A percentile compares a stretch with the other conserved stretches of the same genome.
phyloP scores from a whole-genome alignment of 202 grass and related monocot species.

The Brachypodium distachyon region DNA sequence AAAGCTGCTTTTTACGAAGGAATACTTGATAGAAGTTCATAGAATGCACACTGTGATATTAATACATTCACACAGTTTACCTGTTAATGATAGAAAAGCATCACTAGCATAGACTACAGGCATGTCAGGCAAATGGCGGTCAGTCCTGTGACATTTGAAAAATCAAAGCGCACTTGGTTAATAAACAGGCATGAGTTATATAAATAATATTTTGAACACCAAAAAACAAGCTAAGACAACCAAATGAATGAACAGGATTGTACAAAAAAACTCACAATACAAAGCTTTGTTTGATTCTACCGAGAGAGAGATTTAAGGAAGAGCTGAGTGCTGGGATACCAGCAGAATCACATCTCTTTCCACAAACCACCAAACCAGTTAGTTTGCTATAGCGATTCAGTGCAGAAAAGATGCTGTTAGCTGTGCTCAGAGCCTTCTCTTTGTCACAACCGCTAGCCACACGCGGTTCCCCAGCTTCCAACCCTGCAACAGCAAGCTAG shows the following conservation, averaged over 20 bases:
- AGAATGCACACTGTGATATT: not conserved
- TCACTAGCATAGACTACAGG: slow-evolving; percentile 91
- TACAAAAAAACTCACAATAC: slow-evolving; percentile 89
- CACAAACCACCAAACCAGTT: slow-evolving; percentile 65
- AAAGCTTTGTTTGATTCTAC: slow-evolving; percentile 99
- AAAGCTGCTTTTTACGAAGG: no score
- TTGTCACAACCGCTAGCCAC: slow-evolving; percentile 56
- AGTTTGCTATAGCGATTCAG: slow-evolving; percentile 72
- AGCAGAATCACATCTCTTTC: slow-evolving; percentile 48
- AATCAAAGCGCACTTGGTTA: slow-evolving; percentile 12
- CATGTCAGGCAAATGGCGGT: slow-evolving; percentile 66
- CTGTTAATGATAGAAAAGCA: slow-evolving; percentile 69
- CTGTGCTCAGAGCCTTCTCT: slow-evolving; percentile 51
- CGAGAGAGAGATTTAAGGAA: slow-evolving; percentile 72
- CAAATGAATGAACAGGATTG: slow-evolving; percentile 25
- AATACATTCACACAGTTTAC: slow-evolving; percentile 31
- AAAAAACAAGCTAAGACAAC: slow-evolving; percentile 1
- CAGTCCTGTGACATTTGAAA: slow-evolving; percentile 61
- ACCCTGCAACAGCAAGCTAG: slow-evolving; percentile 77
- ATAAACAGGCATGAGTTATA: not conserved
- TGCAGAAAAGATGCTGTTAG: slow-evolving; percentile 47
- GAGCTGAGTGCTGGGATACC: slow-evolving; percentile 68
- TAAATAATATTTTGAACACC: not conserved
- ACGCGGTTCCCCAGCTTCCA: slow-evolving; percentile 49
- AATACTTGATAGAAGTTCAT: not conserved